Base-by-base conservation (phyloP, 2,329 filamentous ascomycete genomes). In the Colletotrichum lini region DNA sequence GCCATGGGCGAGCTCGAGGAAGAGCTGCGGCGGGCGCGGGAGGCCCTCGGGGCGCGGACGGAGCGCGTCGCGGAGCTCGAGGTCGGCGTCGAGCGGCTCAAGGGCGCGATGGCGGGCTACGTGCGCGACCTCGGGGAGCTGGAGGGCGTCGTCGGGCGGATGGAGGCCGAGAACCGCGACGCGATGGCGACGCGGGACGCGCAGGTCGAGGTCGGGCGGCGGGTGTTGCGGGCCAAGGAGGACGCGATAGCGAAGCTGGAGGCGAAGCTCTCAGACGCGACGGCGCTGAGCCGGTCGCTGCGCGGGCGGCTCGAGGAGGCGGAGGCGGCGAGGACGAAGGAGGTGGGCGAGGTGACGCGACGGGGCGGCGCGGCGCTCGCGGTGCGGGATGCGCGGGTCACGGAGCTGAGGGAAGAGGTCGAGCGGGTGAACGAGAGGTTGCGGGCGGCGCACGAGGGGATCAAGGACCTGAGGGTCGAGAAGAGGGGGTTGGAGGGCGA, bases 101-200 rank as follows among this genome's bases (percentile, higher is more conserved):
- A 85, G 76, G 82, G 82, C 16, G 87, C 88, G 0, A 82, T 88
- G 0, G 84, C 85, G 23, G 82, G 83, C 1, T 91, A 91, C 75
- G 78, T 84, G 10, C 82, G 85, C 4, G 89, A 91, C 70, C 82
- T 91, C 0, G 75, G 78, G 0, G 86, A 88, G 76, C 82, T 91
- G 0, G 88, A 91, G 77, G 75, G 69, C 1, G 81, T 90, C 0
- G 86, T 90, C 23, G 80, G 84, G 70, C 77, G 79, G 5, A 78
- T 90, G 67, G 88, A 91, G 72, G 73, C 66, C 1, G 81, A 84
- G 47, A 77, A 79, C 5, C 76, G 78, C 1, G 77, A 79, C 1
- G 77, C 78, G 0, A 73, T 78, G 3, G 77, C 80, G 2, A 76
- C 76, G 10, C 78, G 82, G 16, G 75, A 77, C n/a, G 76, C 81